Evolutionary conservation across 306 rosid genomes (phyloP), one percentile per base, ranked within the genome.

Genomic region (Prunus persica): DNA sequence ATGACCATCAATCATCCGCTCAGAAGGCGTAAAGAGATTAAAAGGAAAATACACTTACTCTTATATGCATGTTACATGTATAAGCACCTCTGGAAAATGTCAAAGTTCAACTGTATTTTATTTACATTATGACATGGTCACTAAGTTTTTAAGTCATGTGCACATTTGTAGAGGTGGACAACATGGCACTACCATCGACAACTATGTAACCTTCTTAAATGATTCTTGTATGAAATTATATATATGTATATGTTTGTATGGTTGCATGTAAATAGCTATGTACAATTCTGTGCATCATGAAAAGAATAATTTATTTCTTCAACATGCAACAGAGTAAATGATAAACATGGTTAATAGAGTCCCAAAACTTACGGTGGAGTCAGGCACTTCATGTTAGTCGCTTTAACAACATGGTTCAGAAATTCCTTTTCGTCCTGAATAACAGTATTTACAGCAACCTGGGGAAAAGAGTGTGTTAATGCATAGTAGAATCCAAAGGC

Each of bases 311-410:
- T 1, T 22, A 14, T 15, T 65, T 65, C 43, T 50, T 2, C 2
- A 5, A 27, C 28, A 24, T 10, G 24, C 13, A 51, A 13, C 30
- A 24, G 34, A 11, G 47, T 0, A 64, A 27, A 16, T 6, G 16
- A 80, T 56, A 75, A 80, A 24, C 46, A n/a, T 9, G 24, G 56
- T 73, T 71, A 15, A 55, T 56, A 79, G 19, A 30, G 78, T 43
- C 24, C 14, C 14, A 71, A 78, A 66, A 84, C 93, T 83, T 89
- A 93, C 96, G 79, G 91, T 43, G 96, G 96, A 60, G 96, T 93
- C 75, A 93, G 84, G 89, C 97, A 93, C 82, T 90, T 93, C 97
- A 93, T 93, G 81, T 93, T 93, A 16, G 96, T 93, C 30, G 93
- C 89, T 82, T 90, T 93, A 73, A 90, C 88, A 70, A 90, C 89